Conservation (phyloP, 768 basidiomycete genomes). For the Leccinum imitatum region DNA sequence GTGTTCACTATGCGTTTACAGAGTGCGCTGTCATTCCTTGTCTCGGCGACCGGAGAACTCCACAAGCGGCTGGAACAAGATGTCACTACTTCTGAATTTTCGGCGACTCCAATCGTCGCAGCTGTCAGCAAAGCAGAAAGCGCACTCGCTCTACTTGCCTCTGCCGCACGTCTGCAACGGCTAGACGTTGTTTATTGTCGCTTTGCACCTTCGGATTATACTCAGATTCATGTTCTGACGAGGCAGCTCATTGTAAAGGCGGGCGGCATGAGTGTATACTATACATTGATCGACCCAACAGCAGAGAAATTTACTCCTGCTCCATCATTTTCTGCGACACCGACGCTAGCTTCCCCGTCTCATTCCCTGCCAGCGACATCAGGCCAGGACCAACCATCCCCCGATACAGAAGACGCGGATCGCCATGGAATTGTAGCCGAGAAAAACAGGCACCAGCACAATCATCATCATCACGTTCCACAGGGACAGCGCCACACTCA, state of each 20-base stretch:
- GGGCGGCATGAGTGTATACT: conserved; percentile 65
- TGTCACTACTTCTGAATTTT: conserved; percentile 36
- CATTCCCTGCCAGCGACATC: conserved; percentile 37
- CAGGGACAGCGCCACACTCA: conserved; percentile 5
- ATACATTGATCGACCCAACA: conserved; percentile 60
- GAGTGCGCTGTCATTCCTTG: conserved; percentile 48
- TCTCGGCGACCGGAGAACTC: conserved; percentile 46
- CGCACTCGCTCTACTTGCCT: conserved; percentile 50
- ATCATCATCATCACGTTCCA: conserved; percentile 2
- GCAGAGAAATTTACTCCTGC: conserved; percentile 57
- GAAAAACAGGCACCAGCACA: not conserved
- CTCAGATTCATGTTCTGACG: conserved; percentile 46
- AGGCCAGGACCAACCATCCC: not conserved
- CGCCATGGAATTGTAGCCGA: not conserved
- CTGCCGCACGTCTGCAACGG: conserved; percentile 50
- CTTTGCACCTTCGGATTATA: conserved; percentile 58
- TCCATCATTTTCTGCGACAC: conserved; percentile 36
- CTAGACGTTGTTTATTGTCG: conserved; percentile 61
- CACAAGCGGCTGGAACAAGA: conserved; percentile 43
- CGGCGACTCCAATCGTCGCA: conserved; percentile 33
- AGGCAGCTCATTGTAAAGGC: conserved; percentile 54
- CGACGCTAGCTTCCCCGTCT: conserved; percentile 32
- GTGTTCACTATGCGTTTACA: conserved; percentile 53
- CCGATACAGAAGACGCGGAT: not conserved
- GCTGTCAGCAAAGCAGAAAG: conserved; percentile 42